A percentile compares a stretch with the other conserved stretches of the same genome.
These are phyloP conservation scores for Alternaria metachromatica DNA, from an alignment of 2,329 filamentous ascomycete genomes.

Conservation along the genomic window DNA sequence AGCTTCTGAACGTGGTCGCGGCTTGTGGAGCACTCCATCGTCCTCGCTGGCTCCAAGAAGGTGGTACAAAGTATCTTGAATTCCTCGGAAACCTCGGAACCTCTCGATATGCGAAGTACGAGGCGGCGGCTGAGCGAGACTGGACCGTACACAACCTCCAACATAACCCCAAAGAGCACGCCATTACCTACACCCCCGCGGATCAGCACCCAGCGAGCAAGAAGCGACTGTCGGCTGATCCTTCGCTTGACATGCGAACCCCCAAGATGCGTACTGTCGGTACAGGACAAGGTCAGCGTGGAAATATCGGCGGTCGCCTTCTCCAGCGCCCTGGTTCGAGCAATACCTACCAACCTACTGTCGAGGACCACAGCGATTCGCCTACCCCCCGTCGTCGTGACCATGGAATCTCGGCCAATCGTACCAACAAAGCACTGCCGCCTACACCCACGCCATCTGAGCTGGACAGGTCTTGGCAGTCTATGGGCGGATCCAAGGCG, in stretches of 20 bases:
- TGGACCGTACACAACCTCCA: rapidly evolving
- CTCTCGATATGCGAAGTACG: too few species aligned
- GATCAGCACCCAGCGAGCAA: too few species aligned
- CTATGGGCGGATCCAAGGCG: neutral
- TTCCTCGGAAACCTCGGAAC: too few species aligned
- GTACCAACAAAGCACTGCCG: neutral
- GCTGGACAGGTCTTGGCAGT: neutral
- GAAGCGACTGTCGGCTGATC: too few species aligned
- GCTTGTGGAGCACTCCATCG: too few species aligned
- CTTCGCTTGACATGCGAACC: too few species aligned
- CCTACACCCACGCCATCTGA: neutral
- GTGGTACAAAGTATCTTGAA: too few species aligned
- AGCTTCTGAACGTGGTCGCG: too few species aligned
- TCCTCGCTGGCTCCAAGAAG: too few species aligned
- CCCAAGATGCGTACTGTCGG: neutral
- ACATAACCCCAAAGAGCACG: too few species aligned
- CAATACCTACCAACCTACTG: neutral
- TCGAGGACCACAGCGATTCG: neutral
- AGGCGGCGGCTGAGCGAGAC: too few species aligned
- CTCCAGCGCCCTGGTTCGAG: neutral
- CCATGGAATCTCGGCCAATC: neutral
- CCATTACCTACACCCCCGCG: too few species aligned
- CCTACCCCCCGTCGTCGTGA: neutral
- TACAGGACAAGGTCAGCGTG: neutral
- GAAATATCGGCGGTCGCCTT: neutral